Conservation (phyloP, 2,329 filamentous ascomycete genomes). For the Fusarium nisikadoi region DNA sequence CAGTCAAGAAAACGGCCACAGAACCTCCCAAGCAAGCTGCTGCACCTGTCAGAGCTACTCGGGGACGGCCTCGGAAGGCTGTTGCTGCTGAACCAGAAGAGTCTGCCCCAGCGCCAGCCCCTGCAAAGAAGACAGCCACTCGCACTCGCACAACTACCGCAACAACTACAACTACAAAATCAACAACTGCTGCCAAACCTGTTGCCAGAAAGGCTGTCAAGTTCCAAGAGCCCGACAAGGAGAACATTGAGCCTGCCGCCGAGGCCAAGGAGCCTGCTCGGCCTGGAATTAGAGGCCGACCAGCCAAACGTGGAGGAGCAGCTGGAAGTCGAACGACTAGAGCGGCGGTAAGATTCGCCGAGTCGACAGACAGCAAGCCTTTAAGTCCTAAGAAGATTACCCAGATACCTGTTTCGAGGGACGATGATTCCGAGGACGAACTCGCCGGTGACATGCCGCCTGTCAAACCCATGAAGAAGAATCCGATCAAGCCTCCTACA, state of each 20-base stretch:
- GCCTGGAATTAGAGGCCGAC: conserved; percentile 52
- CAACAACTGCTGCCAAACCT: conserved; percentile 53
- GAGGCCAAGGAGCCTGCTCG: conserved; percentile 51
- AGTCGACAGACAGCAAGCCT: conserved; percentile 59
- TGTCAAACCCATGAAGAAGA: conserved; percentile 64
- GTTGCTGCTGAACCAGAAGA: conserved; percentile 38
- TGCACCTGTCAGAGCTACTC: conserved; percentile 50
- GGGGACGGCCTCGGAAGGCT: conserved; percentile 58
- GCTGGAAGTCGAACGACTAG: conserved; percentile 49
- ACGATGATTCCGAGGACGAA: conserved; percentile 69
- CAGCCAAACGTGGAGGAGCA: conserved; percentile 56
- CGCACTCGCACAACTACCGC: conserved; percentile 43
- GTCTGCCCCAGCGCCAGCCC: conserved; percentile 45
- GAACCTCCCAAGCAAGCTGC: conserved; percentile 39
- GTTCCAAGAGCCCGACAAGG: conserved; percentile 73
- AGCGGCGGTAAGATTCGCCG: conserved; percentile 46
- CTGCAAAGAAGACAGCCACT: conserved; percentile 47
- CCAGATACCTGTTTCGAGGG: conserved; percentile 61
- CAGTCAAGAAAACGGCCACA: conserved; percentile 43
- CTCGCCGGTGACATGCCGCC: conserved; percentile 63
- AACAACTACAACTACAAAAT: conserved; percentile 50
- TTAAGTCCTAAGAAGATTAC: conserved; percentile 74
- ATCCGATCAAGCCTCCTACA: conserved; percentile 62
- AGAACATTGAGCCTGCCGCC: conserved; percentile 63
- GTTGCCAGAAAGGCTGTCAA: conserved; percentile 69